Conservation (phyloP, 1,284 basidiomycete species). For the Ustilago trichophora region DNA sequence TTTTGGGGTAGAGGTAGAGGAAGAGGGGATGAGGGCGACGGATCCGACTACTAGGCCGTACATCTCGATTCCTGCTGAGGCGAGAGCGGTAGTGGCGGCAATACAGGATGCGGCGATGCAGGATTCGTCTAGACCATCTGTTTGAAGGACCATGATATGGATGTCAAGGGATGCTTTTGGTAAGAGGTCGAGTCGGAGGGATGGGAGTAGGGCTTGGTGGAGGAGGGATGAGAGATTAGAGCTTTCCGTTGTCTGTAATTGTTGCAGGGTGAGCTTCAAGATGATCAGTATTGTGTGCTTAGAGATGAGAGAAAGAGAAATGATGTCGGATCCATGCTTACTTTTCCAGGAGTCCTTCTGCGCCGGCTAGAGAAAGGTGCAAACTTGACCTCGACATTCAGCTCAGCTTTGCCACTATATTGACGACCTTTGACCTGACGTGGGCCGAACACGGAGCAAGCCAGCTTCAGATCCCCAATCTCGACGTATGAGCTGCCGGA, state of each 20-base stretch:
- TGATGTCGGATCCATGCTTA: no score
- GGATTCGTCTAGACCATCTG: slow-evolving; percentile 77
- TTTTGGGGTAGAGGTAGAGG: slow-evolving; percentile 59
- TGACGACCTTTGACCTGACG: slow-evolving; percentile 78
- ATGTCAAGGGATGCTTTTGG: slow-evolving; percentile 95
- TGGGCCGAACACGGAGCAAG: slow-evolving; percentile 96
- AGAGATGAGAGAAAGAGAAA: neutral
- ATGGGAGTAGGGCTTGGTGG: slow-evolving; percentile 84
- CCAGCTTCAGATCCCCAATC: slow-evolving; percentile 85
- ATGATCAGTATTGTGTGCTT: no score
- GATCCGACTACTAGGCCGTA: slow-evolving; percentile 82
- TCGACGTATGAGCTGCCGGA: slow-evolving; percentile 96
- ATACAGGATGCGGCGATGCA: slow-evolving; percentile 72
- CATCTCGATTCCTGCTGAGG: slow-evolving; percentile 87
- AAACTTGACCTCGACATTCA: slow-evolving; percentile 96
- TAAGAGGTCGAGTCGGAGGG: slow-evolving; percentile 85
- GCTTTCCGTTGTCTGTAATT: slow-evolving; percentile 88
- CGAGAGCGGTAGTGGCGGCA: slow-evolving; percentile 88
- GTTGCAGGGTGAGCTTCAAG: no score
- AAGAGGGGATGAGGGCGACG: slow-evolving; percentile 70
- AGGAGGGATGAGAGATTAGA: slow-evolving; percentile 82
- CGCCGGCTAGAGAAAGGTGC: slow-evolving; percentile 85
- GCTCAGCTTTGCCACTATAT: slow-evolving; percentile 83
- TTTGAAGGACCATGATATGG: slow-evolving; percentile 88
- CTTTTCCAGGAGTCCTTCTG: slow-evolving; percentile 84